Conservation (phyloP, 164 flowering plant species). For the Vitis vinifera region DNA sequence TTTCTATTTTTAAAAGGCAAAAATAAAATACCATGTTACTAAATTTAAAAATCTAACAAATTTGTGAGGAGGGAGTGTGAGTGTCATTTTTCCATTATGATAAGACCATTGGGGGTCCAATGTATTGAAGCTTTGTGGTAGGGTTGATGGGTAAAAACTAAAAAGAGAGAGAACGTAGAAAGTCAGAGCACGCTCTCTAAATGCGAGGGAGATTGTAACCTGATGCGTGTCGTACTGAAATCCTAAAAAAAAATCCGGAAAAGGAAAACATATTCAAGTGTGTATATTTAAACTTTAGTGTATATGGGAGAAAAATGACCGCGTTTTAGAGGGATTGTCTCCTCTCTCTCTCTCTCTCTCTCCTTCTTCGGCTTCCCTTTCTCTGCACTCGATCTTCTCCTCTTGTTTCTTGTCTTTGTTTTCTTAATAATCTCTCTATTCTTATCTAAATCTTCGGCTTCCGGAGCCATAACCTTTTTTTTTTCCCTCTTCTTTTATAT, state of each 20-base stretch:
- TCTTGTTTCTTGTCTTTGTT: no score
- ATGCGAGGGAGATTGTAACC: background rate
- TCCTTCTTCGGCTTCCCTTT: background rate
- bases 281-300: background rate
- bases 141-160: no score
- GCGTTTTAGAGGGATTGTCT: conserved; percentile 31
- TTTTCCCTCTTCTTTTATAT: conserved; percentile 2
- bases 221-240: background rate
- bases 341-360: conserved; percentile 4
- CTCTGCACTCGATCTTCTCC: no score
- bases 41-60: no score
- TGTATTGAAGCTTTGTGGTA: no score
- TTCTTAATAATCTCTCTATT: no score
- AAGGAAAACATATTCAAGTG: background rate
- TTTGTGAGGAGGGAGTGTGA: no score
- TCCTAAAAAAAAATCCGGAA: background rate
- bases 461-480: background rate
- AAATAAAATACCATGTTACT: no score
- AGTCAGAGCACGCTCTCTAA: conserved; percentile 10
- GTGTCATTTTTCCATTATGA: no score
- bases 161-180: background rate
- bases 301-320: conserved; percentile 33
- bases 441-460: no score
- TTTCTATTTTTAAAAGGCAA: no score
- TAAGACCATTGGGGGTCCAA: no score